phyloP scores from a whole-genome alignment of 2,329 filamentous ascomycete genomes.

The Pseudogymnoascus verrucosus region DNA sequence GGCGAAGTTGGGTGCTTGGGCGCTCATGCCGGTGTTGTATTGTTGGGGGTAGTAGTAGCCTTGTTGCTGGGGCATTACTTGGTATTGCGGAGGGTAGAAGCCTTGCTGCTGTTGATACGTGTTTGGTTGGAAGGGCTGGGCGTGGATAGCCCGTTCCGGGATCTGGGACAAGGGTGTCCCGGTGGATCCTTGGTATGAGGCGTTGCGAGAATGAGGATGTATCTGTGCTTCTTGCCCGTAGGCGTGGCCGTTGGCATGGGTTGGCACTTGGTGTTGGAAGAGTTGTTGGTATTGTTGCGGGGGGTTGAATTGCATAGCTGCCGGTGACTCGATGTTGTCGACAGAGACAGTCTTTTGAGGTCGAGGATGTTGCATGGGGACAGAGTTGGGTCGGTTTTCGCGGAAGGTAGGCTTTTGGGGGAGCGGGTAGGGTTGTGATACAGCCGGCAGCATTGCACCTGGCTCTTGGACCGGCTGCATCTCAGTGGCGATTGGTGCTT shows the following conservation, averaged over 20 bases:
- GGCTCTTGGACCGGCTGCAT: conserved; percentile 6
- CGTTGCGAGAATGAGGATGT: conserved; percentile 56
- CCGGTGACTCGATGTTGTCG: conserved; percentile 81
- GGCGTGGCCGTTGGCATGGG: conserved; percentile 55
- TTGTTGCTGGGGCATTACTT: conserved; percentile 47
- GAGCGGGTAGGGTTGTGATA: conserved; percentile 47
- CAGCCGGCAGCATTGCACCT: conserved; percentile 1
- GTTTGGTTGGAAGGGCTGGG: conserved; percentile 78
- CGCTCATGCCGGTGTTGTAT: conserved; percentile 38
- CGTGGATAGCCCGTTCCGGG: conserved; percentile 85
- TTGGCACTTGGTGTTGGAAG: conserved; percentile 90
- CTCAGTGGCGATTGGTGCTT: conserved; percentile 25
- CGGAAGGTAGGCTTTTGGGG: conserved; percentile 51
- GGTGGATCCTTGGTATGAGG: conserved; percentile 63
- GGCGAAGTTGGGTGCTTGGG: conserved; percentile 27
- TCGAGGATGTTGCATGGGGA: conserved; percentile 86
- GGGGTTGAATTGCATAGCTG: conserved; percentile 43
- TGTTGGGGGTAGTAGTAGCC: conserved; percentile 62
- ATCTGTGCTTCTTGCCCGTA: conserved; percentile 42
- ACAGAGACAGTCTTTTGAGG: conserved; percentile 93
- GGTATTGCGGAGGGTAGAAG: conserved; percentile 51
- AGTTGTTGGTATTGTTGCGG: conserved; percentile 68
- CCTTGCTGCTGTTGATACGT: conserved; percentile 48
- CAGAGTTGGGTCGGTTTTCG: conserved; percentile 44
- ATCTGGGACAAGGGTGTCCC: conserved; percentile 86